phyloP scores from a whole-genome alignment of 2,329 filamentous ascomycete genomes.

The Aspergillus cejpii region DNA sequence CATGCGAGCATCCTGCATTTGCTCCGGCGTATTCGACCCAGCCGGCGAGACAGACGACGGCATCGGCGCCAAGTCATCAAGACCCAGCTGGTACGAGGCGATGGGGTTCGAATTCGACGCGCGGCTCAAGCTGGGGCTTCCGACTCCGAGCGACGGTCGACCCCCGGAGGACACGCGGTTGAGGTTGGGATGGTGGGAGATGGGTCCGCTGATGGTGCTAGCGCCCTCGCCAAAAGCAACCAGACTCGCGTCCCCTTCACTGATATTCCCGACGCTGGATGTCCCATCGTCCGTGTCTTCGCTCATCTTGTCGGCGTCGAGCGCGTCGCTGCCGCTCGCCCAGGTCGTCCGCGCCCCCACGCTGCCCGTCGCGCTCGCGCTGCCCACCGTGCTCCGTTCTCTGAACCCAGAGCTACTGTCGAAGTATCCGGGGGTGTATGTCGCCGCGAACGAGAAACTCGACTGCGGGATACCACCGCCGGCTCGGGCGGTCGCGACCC shows the following conservation, averaged over 20 bases:
- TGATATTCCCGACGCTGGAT: constrained; percentile 69
- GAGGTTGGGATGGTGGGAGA: constrained; percentile 54
- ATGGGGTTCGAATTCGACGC: constrained; percentile 24
- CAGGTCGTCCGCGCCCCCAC: constrained; percentile 62
- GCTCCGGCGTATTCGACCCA: constrained; percentile 39
- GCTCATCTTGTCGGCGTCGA: constrained; percentile 50
- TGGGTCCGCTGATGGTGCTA: constrained; percentile 73
- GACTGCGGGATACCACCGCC: constrained; percentile 30
- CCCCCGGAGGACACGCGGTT: constrained; percentile 33
- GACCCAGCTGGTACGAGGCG: constrained; percentile 25
- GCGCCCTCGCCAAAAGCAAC: constrained; percentile 93
- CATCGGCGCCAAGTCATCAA: constrained; percentile 39
- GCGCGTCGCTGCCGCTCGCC: constrained; percentile 58
- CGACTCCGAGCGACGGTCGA: constrained; percentile 27
- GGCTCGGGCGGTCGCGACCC: constrained; percentile 68
- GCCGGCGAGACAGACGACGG: constrained; percentile 28
- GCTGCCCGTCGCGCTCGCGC: constrained; percentile 73
- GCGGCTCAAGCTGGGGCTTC: constrained; percentile 34
- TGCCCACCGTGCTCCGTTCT: constrained; percentile 84
- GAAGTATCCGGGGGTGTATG: constrained; percentile 64
- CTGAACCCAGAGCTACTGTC: constrained; percentile 66
- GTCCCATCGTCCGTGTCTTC: constrained; percentile 61
- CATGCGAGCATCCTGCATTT: constrained; percentile 53
- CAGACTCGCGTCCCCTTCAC: constrained; percentile 72
- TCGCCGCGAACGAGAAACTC: constrained; percentile 32